These are phyloP conservation scores for Daldinia loculata DNA, from an alignment of 495 filamentous ascomycete species.

Conservation along the genomic window DNA sequence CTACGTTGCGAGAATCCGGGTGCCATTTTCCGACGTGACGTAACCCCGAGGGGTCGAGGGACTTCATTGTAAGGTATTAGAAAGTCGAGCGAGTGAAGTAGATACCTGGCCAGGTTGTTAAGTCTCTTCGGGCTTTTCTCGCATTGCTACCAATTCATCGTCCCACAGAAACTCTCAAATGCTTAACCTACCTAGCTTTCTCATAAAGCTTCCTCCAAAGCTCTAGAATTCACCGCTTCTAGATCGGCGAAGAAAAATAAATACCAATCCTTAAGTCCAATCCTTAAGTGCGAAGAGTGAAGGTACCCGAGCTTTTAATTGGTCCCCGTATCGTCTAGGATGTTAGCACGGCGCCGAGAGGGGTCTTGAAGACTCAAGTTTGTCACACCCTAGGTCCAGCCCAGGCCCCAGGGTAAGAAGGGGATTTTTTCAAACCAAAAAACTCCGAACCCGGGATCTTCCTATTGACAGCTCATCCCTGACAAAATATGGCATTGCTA, in stretches of 20 bases:
- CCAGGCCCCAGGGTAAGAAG: slow-evolving; percentile 20
- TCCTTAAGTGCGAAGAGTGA: neutral
- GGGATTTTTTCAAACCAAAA: slow-evolving; percentile 32
- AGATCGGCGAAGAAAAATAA: neutral
- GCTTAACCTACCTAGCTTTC: neutral
- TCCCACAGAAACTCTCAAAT: neutral
- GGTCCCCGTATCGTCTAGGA: slow-evolving; percentile 19
- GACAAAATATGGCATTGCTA: slow-evolving; percentile 6
- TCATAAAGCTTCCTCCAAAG: neutral
- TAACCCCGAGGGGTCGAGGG: slow-evolving; percentile 28
- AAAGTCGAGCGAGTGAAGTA: slow-evolving; percentile 1
- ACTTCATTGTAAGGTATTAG: neutral
- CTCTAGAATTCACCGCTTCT: neutral
- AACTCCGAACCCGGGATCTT: slow-evolving; percentile 28
- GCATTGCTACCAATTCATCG: slow-evolving; percentile 1
- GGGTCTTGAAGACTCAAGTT: slow-evolving; percentile 6
- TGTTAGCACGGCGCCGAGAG: slow-evolving; percentile 19
- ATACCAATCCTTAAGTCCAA: neutral
- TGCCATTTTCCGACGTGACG: slow-evolving; percentile 27
- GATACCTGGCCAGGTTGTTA: neutral
- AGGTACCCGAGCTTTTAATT: slow-evolving; percentile 26
- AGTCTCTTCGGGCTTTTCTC: slow-evolving; percentile 5
- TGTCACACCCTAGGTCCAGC: slow-evolving; percentile 14
- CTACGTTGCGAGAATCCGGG: slow-evolving; percentile 29
- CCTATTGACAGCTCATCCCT: slow-evolving; percentile 31